Evolutionary conservation across 192 early-diverging fungal genomes (phyloP).

Genomic region (Lobosporangium transversale): DNA sequence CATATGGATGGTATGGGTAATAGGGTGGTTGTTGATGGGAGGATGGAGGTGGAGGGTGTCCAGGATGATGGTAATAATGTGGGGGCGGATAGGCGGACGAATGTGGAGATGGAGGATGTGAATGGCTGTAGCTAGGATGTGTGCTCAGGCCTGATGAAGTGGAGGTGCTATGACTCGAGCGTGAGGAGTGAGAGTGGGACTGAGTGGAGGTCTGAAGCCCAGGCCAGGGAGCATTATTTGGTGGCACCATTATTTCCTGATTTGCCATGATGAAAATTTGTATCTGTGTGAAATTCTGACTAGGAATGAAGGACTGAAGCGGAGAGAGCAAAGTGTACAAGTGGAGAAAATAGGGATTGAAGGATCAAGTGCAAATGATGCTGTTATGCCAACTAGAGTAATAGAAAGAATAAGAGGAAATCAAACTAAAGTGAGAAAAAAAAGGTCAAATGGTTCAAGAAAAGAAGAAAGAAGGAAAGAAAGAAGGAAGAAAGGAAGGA

Average conservation of each 20-base stretch:
- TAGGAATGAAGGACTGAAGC: neutral
- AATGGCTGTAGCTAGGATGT: neutral
- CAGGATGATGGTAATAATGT: constrained; percentile 17
- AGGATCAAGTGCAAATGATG: too few relatives aligned
- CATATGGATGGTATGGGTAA: constrained; percentile 48
- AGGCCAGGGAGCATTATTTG: constrained; percentile 45
- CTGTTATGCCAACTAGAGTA: too few relatives aligned
- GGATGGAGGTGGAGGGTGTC: constrained; percentile 20
- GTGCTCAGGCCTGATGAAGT: neutral
- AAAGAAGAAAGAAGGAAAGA: constrained; percentile 1
- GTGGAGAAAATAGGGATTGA: neutral
- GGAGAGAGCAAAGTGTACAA: neutral
- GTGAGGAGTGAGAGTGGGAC: constrained; percentile 3
- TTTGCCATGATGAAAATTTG: constrained; percentile 23
- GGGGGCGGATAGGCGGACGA: constrained; percentile 15
- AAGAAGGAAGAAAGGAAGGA: neutral
- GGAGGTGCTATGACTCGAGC: neutral
- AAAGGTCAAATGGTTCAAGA: neutral
- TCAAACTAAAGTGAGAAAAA: neutral
- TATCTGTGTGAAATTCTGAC: neutral
- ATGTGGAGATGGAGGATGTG: constrained; percentile 1
- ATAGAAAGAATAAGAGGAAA: neutral
- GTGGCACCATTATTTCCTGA: constrained; percentile 41
- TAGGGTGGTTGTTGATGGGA: constrained; percentile 26
- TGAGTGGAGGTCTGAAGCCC: constrained; percentile 14